Base-by-base conservation (phyloP, 164 flowering plant species). In the Liquidambar formosana region DNA sequence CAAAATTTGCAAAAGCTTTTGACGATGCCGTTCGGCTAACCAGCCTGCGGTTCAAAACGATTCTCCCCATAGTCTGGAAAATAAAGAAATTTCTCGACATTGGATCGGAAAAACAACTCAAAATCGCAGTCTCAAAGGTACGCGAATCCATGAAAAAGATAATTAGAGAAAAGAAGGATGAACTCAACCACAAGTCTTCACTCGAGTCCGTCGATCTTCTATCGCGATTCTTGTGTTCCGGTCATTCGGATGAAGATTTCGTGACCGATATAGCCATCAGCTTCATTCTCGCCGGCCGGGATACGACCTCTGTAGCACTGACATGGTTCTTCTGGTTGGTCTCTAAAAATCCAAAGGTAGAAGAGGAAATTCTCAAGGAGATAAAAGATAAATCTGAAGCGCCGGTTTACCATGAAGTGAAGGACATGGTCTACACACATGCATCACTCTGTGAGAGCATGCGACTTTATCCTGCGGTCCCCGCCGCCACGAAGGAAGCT, bases 401-500 rank as follows among this genome's bases (percentile, higher is more conserved):
- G n/a, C n/a, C n/a, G n/a, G n/a, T n/a, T n/a, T 84, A 56, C 26
- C 82, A 84, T 1, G 84, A 84, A 21, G 76, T 78, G 43, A 83
- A 77, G 57, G 85, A 86, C 27, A 78, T 86, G 88, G 68, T 68
- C 1, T 86, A 84, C 68, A 73, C 78, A 0, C 86, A 86, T 59
- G 88, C 85, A 1, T 44, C 85, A 1, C 68, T 87, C 12, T 82
- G 83, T 33, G 91, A 87, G 74, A 78, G 73, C 74, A 80, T 85
- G 88, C 44, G 89, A 61, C 63, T 85, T 33, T 86, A 80, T 67
- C 91, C 89, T 0, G 86, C 89, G 10, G 87, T 82, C 0, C 83
- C 88, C 0, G 5, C 43, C 4, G 88, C 83, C 59, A 14, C 65
- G 2, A 88, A 88, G 56, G 61, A 61, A 28, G 88, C 86, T 0